Evolutionary conservation across 1,284 basidiomycete genomes (phyloP).

Genomic region (Microbotryum silenes-acaulis): DNA sequence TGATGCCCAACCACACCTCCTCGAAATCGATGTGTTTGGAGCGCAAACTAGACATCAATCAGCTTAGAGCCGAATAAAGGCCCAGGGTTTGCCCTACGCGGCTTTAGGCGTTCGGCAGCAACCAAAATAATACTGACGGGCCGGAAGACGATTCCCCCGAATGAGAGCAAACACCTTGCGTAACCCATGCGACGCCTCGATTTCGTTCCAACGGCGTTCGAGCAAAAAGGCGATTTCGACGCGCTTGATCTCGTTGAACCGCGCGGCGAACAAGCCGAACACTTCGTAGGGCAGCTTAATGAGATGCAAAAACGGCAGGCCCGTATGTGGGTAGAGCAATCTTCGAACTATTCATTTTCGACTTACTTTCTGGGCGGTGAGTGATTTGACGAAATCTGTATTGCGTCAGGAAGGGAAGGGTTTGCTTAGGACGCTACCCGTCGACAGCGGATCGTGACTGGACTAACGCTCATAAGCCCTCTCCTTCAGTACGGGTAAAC

Average conservation of each 20-base stretch:
- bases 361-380: constrained; percentile 33
- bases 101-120: no score
- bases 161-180: constrained; percentile 21
- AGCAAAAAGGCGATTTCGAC: constrained; percentile 31
- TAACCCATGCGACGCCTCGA: constrained; percentile 15
- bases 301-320: no score
- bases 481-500: constrained; percentile 34
- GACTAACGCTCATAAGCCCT: constrained; percentile 32
- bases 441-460: no score
- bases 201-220: constrained; percentile 15
- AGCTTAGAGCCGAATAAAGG: no score
- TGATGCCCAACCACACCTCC: constrained; percentile 16
- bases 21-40: constrained; percentile 11
- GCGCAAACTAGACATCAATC: no score
- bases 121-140: no score
- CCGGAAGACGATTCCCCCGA: constrained; percentile 17
- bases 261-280: constrained; percentile 28
- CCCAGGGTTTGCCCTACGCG: no score
- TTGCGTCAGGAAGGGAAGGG: no score
- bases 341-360: not conserved
- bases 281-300: constrained; percentile 32
- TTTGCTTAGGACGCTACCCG: no score
- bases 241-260: constrained; percentile 31
- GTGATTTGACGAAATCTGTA: constrained; percentile 24
- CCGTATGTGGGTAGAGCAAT: not conserved